Base-by-base conservation (phyloP, 495 filamentous ascomycete species). In the Polyplosphaeria fusca region DNA sequence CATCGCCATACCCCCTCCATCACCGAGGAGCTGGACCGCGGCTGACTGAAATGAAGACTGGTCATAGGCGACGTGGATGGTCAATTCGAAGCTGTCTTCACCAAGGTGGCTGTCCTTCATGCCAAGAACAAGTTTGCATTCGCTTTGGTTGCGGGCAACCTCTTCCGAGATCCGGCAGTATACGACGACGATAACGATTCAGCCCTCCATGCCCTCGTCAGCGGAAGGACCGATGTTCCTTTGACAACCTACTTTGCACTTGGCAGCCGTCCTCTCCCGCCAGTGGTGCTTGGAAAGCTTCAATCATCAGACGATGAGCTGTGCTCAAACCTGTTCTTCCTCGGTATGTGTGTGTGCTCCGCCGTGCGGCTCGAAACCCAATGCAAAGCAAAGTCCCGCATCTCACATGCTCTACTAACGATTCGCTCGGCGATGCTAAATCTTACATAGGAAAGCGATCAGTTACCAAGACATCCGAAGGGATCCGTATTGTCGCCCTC, bases 181-280 rank as follows among this genome's bases (percentile, higher is more conserved):
- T 26, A 56, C 7, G 63, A 52, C 3, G 61, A 74, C 2, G 76
- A 81, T 47, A 77, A 80, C 38, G 76, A 84, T 26, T 76, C 79
- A 3, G 75, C 82, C 45, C 72, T 94, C 5, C 71, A 74, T 16
- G 76, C 78, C 5, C 77, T 97, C 3, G 72, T 98, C 0, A 73
- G 79, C 25, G 89, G 87, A 20, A 76, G 78, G 24, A 86, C 95
- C 48, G 62, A 69, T 9, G 78, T 96, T 12, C 83, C 90, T 0
- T 73, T 95, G 2, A 83, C 91, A 1, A 91, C 85, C 12, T 97
- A 98, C 72, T 96, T 96, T 67, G 85, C 84, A 0, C 72, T 95
- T 27, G 90, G 90, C 30, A 80, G 74, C 22, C 71, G 73, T 20
- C 69, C 85, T 12, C 73, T 98, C 14, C 94, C 93, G 1, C 66